Conservation (phyloP, 2,329 filamentous ascomycete species). For the Aspergillus fructus region DNA sequence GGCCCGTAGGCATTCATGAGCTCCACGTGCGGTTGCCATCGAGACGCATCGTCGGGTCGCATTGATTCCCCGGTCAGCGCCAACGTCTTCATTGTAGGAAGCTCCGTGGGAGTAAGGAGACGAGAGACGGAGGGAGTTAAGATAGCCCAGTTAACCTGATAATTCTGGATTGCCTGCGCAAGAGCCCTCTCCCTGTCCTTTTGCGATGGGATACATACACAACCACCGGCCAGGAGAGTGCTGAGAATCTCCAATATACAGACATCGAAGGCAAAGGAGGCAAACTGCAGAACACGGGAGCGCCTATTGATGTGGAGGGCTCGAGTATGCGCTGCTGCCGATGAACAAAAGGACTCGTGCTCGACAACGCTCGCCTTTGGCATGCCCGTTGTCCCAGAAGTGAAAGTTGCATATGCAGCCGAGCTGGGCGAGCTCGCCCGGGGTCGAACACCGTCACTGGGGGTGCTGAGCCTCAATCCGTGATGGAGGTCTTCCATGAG, state of each 20-base stretch:
- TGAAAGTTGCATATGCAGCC: not conserved
- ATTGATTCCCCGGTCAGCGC: not conserved
- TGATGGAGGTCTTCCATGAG: no score
- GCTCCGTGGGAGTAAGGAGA: not conserved
- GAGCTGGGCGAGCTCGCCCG: not conserved
- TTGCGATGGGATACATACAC: not conserved
- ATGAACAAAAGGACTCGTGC: not conserved
- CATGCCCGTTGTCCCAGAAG: not conserved
- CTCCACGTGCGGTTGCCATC: not conserved
- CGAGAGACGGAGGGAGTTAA: not conserved
- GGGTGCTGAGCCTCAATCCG: no score
- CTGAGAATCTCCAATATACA: not conserved
- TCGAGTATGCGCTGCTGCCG: not conserved
- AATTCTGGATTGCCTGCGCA: not conserved
- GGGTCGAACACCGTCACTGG: no score
- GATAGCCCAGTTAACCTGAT: not conserved
- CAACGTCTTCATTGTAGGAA: not conserved
- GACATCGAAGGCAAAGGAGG: not conserved
- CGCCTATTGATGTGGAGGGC: not conserved
- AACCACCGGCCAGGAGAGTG: not conserved
- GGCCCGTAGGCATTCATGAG: not conserved
- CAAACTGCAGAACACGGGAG: not conserved
- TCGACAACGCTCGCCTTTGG: not conserved
- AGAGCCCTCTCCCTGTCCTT: not conserved
- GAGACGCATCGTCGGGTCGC: not conserved